A percentile compares a stretch with the other conserved stretches of the same genome.
phyloP scores from a whole-genome alignment of 1,139 yeast genomes.

The Kurtzmaniella natalensis region DNA sequence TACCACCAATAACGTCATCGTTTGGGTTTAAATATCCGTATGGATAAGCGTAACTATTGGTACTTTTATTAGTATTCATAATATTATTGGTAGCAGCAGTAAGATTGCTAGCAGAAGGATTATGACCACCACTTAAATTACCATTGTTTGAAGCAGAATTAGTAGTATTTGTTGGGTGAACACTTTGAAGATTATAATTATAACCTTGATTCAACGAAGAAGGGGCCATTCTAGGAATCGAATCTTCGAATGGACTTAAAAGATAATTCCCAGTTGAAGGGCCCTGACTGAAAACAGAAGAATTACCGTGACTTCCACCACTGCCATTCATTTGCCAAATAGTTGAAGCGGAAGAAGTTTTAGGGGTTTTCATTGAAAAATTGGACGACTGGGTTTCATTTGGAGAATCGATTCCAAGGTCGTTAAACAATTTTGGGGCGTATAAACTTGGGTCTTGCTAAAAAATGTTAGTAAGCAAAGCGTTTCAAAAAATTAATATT shows the following conservation, averaged over 20 bases:
- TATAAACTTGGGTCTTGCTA: constrained; percentile 5
- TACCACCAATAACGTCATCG: too few species aligned
- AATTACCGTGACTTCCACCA: background rate
- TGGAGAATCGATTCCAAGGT: constrained; percentile 6
- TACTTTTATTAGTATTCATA: too few species aligned
- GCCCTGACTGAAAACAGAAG: constrained; percentile 2
- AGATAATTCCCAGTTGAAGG: background rate
- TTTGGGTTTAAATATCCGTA: too few species aligned
- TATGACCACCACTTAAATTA: too few species aligned
- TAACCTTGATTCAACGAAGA: too few species aligned
- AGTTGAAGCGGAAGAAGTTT: constrained; percentile 2
- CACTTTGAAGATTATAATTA: too few species aligned
- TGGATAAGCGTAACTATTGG: too few species aligned
- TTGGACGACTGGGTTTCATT: constrained; percentile 4
- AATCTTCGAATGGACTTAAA: constrained; percentile 1
- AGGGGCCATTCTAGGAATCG: background rate
- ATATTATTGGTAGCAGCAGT: too few species aligned
- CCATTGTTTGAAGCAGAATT: too few species aligned
- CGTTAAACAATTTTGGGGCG: constrained; percentile 4
- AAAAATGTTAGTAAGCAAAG: background rate
- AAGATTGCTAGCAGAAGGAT: too few species aligned
- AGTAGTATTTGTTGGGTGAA: too few species aligned
- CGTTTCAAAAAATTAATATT: background rate
- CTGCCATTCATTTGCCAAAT: constrained; percentile 1
- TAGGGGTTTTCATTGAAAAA: background rate